Evolutionary conservation across 306 rosid species (phyloP).

Genomic region (Betula pendula): DNA sequence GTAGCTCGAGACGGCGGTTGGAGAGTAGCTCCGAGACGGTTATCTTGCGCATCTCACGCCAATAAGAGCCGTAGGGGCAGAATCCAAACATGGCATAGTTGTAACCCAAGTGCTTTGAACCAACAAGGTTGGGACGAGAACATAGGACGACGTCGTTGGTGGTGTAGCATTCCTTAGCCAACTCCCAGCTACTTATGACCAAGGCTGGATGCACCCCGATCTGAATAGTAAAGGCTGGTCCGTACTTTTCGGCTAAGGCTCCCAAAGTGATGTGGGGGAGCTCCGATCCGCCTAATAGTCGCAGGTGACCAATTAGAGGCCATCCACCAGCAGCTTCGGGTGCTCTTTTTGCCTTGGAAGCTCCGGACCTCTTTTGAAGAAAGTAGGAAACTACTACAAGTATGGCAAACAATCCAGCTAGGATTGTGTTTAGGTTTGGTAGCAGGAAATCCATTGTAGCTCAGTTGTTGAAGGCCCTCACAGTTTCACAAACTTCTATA

Average conservation of each 20-base stretch:
- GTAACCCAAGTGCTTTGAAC: constrained; percentile 27
- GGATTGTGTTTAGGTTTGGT: neutral
- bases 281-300: constrained; percentile 29
- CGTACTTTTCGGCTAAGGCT: constrained; percentile 43
- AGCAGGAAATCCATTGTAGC: constrained; percentile 12
- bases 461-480: neutral
- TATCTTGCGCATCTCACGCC: constrained; percentile 47
- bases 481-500: neutral
- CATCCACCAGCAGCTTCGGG: constrained; percentile 58
- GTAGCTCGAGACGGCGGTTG: constrained; percentile 34
- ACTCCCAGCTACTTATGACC: constrained; percentile 37
- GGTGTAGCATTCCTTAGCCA: constrained; percentile 50
- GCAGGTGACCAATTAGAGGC: constrained; percentile 73
- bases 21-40: constrained; percentile 40
- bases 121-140: constrained; percentile 29
- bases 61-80: constrained; percentile 32
- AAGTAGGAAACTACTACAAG: constrained; percentile 26
- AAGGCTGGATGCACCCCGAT: constrained; percentile 32
- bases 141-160: constrained; percentile 31
- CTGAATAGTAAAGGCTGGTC: constrained; percentile 34
- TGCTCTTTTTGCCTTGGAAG: constrained; percentile 11
- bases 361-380: neutral
- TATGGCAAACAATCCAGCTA: constrained; percentile 17
- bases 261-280: constrained; percentile 48
- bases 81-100: constrained; percentile 45